A percentile compares a stretch with the other conserved stretches of the same genome.
These are phyloP conservation scores for Miscanthus lutarioriparius DNA, from an alignment of 176 grass and related monocot species.

Conservation along the genomic window DNA sequence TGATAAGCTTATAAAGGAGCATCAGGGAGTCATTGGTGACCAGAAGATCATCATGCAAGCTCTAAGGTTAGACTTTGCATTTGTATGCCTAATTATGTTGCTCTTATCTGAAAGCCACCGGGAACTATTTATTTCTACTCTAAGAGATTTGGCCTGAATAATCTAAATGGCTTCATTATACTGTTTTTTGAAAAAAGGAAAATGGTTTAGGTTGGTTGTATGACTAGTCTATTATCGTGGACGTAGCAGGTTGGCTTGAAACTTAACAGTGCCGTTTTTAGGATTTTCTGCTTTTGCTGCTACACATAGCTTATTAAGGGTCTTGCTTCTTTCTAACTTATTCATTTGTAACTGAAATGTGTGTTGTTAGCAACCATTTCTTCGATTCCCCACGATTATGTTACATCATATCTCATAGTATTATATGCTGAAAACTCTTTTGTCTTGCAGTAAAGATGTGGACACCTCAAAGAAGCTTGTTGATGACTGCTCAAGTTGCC, in stretches of 20 bases:
- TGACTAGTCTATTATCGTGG: not conserved
- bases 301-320: slow-evolving; percentile 25
- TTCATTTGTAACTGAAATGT: slow-evolving; percentile 10
- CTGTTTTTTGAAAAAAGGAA: slow-evolving; percentile 2
- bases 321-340: slow-evolving; percentile 16
- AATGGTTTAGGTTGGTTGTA: not conserved
- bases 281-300: slow-evolving; percentile 9
- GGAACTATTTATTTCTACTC: slow-evolving; percentile 21
- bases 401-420: not conserved
- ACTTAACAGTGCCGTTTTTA: not conserved
- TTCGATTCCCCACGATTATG: not conserved
- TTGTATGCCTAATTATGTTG: not conserved
- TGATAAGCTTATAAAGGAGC: slow-evolving; percentile 66
- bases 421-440: slow-evolving; percentile 36
- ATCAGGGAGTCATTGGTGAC: slow-evolving; percentile 66
- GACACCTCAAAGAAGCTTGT: slow-evolving; percentile 90
- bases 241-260: not conserved
- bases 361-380: not conserved
- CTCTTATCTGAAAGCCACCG: not conserved
- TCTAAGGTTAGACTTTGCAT: slow-evolving; percentile 66
- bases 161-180: slow-evolving; percentile 23
- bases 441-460: slow-evolving; percentile 90
- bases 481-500: slow-evolving; percentile 74
- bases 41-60: slow-evolving; percentile 96
- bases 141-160: slow-evolving; percentile 21